These are phyloP conservation scores for Aspergillus sojae DNA, from an alignment of 2,329 filamentous ascomycete species.

Conservation along the genomic window DNA sequence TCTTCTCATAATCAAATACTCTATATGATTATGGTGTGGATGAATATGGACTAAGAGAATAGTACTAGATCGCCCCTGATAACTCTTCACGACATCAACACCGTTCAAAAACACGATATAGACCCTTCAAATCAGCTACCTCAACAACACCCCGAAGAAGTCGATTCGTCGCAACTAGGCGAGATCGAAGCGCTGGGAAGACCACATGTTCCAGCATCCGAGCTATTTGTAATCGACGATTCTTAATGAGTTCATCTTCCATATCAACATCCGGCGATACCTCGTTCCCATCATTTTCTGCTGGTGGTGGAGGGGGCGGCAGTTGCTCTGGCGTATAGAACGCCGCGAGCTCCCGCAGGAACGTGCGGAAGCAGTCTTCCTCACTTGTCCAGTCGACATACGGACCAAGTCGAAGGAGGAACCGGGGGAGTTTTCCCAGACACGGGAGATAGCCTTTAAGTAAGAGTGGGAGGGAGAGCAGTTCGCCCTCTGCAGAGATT, in stretches of 20 bases:
- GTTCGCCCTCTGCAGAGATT: constrained; percentile 74
- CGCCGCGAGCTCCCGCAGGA: constrained; percentile 81
- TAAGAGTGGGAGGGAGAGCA: constrained; percentile 79
- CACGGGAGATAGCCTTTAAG: constrained; percentile 86
- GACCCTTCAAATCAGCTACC: constrained; percentile 84
- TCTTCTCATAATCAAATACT: not conserved
- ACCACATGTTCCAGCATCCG: constrained; percentile 80
- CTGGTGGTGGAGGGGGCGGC: constrained; percentile 49
- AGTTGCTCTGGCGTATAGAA: constrained; percentile 91
- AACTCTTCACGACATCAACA: constrained; percentile 60
- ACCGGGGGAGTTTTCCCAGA: constrained; percentile 82
- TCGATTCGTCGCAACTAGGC: constrained; percentile 78
- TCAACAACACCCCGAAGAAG: constrained; percentile 80
- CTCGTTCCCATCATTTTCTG: constrained; percentile 10
- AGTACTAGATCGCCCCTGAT: not conserved
- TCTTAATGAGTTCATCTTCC: constrained; percentile 48
- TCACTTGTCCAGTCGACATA: constrained; percentile 86
- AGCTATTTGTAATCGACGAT: constrained; percentile 68
- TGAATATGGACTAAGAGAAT: not conserved
- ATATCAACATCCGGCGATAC: constrained; percentile 36
- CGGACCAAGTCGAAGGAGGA: constrained; percentile 84
- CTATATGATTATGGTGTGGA: not conserved
- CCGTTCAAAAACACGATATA: constrained; percentile 93
- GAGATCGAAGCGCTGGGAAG: constrained; percentile 83
- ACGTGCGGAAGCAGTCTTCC: constrained; percentile 79